Evolutionary conservation across 352 stramenopile species (phyloP).

Genomic region (Pythium monospermum): DNA sequence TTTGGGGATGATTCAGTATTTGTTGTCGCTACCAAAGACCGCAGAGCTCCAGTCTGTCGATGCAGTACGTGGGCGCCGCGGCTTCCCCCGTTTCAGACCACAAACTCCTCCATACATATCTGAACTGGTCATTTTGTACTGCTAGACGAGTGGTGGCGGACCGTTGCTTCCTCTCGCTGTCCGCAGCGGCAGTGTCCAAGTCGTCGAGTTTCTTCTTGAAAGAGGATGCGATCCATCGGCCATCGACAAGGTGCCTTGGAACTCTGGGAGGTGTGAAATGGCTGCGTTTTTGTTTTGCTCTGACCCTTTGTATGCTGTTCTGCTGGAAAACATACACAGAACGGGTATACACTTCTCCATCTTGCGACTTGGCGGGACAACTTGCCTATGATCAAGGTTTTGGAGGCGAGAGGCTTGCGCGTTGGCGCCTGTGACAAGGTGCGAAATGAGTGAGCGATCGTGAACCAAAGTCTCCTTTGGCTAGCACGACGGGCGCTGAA

Average conservation of each 20-base stretch:
- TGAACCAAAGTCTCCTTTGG: no score
- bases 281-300: no score
- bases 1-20: neutral
- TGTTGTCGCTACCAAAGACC: neutral
- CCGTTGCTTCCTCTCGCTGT: neutral
- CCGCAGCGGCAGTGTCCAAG: neutral
- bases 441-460: neutral
- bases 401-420: neutral
- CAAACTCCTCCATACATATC: no score
- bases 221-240: neutral
- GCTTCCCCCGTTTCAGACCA: neutral
- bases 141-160: neutral
- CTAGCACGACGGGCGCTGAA: no score
- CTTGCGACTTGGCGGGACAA: neutral
- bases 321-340: neutral
- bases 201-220: neutral
- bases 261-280: no score
- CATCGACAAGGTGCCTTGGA: neutral
- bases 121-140: no score
- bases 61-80: neutral
- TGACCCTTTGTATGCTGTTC: no score
- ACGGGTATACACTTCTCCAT: neutral
- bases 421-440: slow-evolving; percentile 7
- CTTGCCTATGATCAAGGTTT: neutral
- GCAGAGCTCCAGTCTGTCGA: no score